Evolutionary conservation across 2,329 filamentous ascomycete genomes (phyloP), one percentile per base, ranked within the genome.

Genomic region (Botrytis hyacinthi): DNA sequence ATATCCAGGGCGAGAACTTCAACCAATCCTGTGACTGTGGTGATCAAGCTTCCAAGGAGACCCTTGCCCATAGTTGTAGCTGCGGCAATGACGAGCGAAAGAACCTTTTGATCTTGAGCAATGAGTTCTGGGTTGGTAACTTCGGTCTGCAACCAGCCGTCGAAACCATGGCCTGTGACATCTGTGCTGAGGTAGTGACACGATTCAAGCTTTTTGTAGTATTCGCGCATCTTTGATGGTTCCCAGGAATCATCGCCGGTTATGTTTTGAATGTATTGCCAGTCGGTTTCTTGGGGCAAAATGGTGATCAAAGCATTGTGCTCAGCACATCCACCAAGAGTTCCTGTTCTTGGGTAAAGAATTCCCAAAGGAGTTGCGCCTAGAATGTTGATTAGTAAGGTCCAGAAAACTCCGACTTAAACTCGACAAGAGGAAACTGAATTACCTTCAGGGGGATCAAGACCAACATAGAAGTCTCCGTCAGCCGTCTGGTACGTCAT

Each of bases 151-250:
- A 86, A 78, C 79, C 81, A 79, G 20, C 78, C 78, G 59, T 74
- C 72, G 26, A 75, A 79, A 8, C 78, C 78, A 72, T 79, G 78
- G 5, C 78, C 76, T 18, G 63, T 61, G 32, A 82, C 81, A 12
- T 80, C 81, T 20, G 78, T 78, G 0, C 82, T 79, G 0, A 84
- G 77, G 70, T 85, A 85, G 70, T 83, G 81, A 76, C 84, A 84
- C 42, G 82, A 81, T 77, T 87, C 85, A 7, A 86, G 75, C 40
- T 80, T 80, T 70, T 80, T 73, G 61, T 86, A 85, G 74, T 85
- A 82, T 7, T 80, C 73, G 8, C 82, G 80, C 83, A 86, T 86
- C 42, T 82, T 81, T 1, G 77, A 74, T 0, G 84, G 60, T 9
- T 48, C 72, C 79, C 79, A 80, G 16, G 76, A 75, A 32, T 60